A percentile compares a stretch with the other conserved stretches of the same genome.
These are phyloP conservation scores for Neonectria neomacrospora DNA, from an alignment of 2,329 filamentous ascomycete genomes.

Conservation along the genomic window DNA sequence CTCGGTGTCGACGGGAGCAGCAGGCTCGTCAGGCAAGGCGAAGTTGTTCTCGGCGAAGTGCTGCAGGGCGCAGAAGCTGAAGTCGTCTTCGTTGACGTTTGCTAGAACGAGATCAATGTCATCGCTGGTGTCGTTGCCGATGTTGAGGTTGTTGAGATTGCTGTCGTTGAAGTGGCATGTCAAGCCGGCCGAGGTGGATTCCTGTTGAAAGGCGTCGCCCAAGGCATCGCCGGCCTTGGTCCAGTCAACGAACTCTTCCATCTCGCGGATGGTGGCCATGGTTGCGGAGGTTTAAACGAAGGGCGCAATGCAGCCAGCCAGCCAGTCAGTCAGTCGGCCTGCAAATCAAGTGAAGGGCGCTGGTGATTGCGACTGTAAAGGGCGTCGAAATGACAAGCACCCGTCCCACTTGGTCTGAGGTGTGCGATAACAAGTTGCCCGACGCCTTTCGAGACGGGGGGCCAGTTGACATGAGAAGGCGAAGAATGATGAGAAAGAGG, in stretches of 20 bases:
- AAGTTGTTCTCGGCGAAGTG: slow-evolving; percentile 62
- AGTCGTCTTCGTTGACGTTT: slow-evolving; percentile 68
- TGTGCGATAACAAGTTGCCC: slow-evolving; percentile 8
- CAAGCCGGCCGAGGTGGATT: slow-evolving; percentile 51
- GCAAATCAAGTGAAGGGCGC: slow-evolving; percentile 39
- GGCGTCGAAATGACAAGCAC: slow-evolving; percentile 11
- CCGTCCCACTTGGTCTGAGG: slow-evolving; percentile 10
- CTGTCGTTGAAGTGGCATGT: slow-evolving; percentile 42
- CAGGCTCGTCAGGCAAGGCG: slow-evolving; percentile 43
- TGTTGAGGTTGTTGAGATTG: neutral
- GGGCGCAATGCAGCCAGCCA: slow-evolving; percentile 26
- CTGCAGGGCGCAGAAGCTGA: slow-evolving; percentile 68
- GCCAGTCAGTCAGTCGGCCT: neutral
- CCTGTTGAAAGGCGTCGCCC: slow-evolving; percentile 48
- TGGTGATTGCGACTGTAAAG: slow-evolving; percentile 6
- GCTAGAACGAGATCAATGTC: slow-evolving; percentile 66
- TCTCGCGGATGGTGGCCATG: slow-evolving; percentile 59
- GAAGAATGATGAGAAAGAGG: slow-evolving; percentile 21
- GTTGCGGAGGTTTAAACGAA: slow-evolving; percentile 29
- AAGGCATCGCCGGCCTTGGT: slow-evolving; percentile 59
- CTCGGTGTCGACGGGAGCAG: slow-evolving; percentile 43
- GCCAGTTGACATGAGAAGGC: slow-evolving; percentile 30
- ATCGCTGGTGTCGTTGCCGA: slow-evolving; percentile 33
- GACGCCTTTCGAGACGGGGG: slow-evolving; percentile 27
- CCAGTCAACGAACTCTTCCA: slow-evolving; percentile 74